Base-by-base conservation (phyloP, 352 stramenopile species). In the Stramenopiles sp. region DNA sequence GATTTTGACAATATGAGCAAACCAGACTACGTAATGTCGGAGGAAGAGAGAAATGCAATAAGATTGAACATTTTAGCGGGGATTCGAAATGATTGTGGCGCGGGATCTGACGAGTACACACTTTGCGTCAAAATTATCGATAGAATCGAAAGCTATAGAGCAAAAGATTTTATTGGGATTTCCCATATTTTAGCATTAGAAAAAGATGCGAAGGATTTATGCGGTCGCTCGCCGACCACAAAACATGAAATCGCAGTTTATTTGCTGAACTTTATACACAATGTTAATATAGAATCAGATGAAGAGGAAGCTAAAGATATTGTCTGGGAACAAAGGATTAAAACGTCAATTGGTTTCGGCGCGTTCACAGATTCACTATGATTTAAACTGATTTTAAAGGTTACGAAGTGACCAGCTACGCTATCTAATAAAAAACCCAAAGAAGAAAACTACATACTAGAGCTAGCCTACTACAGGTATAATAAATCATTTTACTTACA, bases 281-380 rank as follows among this genome's bases (percentile, higher is more conserved):
- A 71, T 71, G 55, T 71, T 22, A 71, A 22, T 27, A 27, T 71
- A 71, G 22, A 71, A 27, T 25, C 55, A 22, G 27, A 71, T 27
- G 55, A 71, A 71, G 55, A 71, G 27, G 55, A 27, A 27, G 55
- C 22, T 27, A 22, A 71, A 71, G 55, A 71, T 27, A 27, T 25
- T 25, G 55, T 25, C 22, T 71, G 55, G 55, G 55, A 25, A 27
- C 22, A 71, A 27, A 22, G 55, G 22, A 27, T 71, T 22, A 71
- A 71, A 71, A 71, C n/a, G n/a, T n/a, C n/a, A n/a, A 71, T 71
- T 71, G 55, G 55, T 71, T 71, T 25, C 55, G 55, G 55, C 55
- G 55, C 55, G 55, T 71, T 71, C 55, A 71, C 55, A 71, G 55
- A 22, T 25, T 71, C 55, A n/a, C n/a, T n/a, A n/a, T n/a, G n/a